These are phyloP conservation scores for Balamuthia mandrillaris DNA, from an alignment of 208 protist genomes.

Conservation along the genomic window DNA sequence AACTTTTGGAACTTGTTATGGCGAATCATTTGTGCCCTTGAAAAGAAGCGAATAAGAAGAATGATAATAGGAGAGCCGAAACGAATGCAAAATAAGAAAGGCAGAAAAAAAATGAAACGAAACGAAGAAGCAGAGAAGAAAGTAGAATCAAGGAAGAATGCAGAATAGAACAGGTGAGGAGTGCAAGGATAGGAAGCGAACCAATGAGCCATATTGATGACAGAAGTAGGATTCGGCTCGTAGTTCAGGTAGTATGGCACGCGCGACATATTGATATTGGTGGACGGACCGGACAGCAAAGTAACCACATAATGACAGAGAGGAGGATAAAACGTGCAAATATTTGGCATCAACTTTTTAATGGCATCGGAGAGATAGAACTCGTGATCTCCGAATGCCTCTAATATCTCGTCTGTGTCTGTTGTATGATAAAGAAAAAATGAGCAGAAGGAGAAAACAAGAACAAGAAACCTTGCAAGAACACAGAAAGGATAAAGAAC, in stretches of 20 bases:
- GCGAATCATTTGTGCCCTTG: background rate
- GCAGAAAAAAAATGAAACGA: background rate
- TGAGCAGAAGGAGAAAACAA: too few relatives aligned
- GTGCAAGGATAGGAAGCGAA: background rate
- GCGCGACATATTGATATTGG: background rate
- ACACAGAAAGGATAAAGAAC: too few relatives aligned
- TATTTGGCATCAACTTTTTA: background rate
- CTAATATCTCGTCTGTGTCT: background rate
- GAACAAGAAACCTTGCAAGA: too few relatives aligned
- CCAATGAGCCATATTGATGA: constrained; percentile 29
- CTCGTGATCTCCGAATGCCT: background rate
- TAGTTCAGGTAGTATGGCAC: background rate
- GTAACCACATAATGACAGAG: background rate
- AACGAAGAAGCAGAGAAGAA: background rate
- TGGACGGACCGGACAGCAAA: background rate
- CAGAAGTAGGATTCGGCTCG: constrained; percentile 2
- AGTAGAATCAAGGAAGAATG: background rate
- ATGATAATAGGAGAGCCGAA: too few relatives aligned
- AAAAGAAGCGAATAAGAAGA: too few relatives aligned
- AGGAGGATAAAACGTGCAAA: background rate
- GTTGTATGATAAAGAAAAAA: too few relatives aligned
- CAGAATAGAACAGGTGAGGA: background rate
- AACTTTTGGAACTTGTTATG: background rate
- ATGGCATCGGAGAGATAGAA: background rate
- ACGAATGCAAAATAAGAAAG: background rate